Evolutionary conservation across 2,329 filamentous ascomycete genomes (phyloP).

Genomic region (Harringtonia aguacate): DNA sequence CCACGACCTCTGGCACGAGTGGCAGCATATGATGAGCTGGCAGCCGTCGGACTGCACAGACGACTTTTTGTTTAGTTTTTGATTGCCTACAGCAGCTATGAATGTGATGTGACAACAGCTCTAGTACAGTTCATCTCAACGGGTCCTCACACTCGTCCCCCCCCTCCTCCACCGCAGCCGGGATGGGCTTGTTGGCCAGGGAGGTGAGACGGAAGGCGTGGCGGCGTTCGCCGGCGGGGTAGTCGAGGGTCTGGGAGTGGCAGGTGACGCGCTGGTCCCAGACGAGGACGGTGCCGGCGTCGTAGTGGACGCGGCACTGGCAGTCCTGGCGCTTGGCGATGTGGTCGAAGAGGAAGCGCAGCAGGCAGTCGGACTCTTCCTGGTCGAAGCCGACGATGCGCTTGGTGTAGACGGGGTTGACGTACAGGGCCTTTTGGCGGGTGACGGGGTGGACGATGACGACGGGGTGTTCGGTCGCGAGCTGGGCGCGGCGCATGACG

Average conservation of each 20-base stretch:
- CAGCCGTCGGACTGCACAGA: too few species aligned
- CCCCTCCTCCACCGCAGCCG: conserved; percentile 14
- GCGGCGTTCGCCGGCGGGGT: conserved; percentile 9
- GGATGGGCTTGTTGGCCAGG: conserved; percentile 30
- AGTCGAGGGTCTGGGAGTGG: conserved; percentile 15
- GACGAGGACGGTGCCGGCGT: conserved; percentile 32
- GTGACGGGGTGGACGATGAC: conserved; percentile 73
- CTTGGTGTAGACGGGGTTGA: conserved; percentile 50
- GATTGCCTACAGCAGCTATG: too few species aligned
- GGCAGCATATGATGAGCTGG: too few species aligned
- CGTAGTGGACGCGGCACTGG: conserved; percentile 35
- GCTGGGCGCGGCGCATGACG: conserved; percentile 25
- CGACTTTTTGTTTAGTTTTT: too few species aligned
- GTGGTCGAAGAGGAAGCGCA: conserved; percentile 31
- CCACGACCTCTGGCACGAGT: too few species aligned
- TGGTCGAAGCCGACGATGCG: conserved; percentile 71
- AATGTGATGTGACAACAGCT: too few species aligned
- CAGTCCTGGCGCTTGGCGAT: conserved; percentile 35
- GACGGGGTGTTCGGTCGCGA: conserved; percentile 64
- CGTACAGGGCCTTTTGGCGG: conserved; percentile 71
- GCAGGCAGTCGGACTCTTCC: conserved; percentile 62
- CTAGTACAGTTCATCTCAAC: too few species aligned
- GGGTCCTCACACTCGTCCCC: conserved; percentile 11
- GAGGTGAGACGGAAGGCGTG: conserved; percentile 20
- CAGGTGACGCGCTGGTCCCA: conserved; percentile 18